Evolutionary conservation across 1,139 yeast genomes (phyloP), one percentile per base, ranked within the genome.

Genomic region (Diutina neorugosa): DNA sequence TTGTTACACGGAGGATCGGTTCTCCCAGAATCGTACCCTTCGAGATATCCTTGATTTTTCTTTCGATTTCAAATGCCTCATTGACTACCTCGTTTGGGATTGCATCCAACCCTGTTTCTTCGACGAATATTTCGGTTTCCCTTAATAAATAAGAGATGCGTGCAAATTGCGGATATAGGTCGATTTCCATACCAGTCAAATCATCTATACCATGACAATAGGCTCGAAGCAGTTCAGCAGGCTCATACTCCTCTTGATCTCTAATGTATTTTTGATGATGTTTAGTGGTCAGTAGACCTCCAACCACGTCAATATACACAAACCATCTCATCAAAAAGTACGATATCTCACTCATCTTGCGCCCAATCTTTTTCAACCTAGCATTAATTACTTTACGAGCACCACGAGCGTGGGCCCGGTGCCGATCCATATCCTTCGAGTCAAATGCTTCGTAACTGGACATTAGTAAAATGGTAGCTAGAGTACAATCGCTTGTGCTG

Each of bases 301-400:
- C 88, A 43, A 86, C 74, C 1, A 84, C 80, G 60, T 85, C 91
- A 51, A 84, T 70, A 59, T 84, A 86, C 0, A 84, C 85, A 61
- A 82, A 83, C 86, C 91, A 83, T 54, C 93, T 68, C 62, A 81
- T 72, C 54, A 86, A 67, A 60, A 86, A 86, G 58, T 74, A 82
- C 1, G 81, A 82, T 71, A 58, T 80, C 70, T 51, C 71, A 62
- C 56, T 73, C 77, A 2, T 55, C 52, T 25, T 19, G 11, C n/a
- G 23, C 1, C 19, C 25, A 4, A 23, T 14, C 18, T 65, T n/a
- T 79, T 77, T 55, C 87, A 65, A n/a, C 16, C 44, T 27, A n/a
- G 85, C 80, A 57, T 76, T 64, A 34, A 86, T 75, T 44, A 86
- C 82, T 61, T 82, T 86, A 55, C 83, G 69, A 0, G 91, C 91